Evolutionary conservation across 1,284 basidiomycete species (phyloP).

Genomic region (Stygiomarasmius scandens): DNA sequence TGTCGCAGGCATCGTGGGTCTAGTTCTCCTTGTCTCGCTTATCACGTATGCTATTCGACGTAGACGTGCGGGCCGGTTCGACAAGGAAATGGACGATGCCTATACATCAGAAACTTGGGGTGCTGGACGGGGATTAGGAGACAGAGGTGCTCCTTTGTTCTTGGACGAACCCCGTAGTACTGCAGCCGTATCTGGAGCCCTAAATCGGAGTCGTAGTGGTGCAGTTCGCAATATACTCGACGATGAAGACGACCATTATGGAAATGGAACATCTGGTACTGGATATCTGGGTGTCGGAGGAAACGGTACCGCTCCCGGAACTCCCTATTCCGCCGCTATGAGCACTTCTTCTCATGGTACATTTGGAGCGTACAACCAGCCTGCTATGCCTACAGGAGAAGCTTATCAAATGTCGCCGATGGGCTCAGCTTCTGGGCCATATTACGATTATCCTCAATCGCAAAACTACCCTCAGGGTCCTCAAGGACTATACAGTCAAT

Average conservation of each 20-base stretch:
- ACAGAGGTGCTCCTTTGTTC: too few species aligned
- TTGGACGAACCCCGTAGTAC: too few species aligned
- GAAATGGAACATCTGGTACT: too few species aligned
- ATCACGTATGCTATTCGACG: conserved; percentile 58
- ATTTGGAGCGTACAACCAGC: background rate
- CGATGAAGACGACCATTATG: background rate
- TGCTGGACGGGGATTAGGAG: too few species aligned
- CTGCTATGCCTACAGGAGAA: background rate
- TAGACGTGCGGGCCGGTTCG: conserved; percentile 63
- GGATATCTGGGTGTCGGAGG: too few species aligned
- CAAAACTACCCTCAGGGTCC: background rate
- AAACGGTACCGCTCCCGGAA: background rate
- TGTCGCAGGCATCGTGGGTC: conserved; percentile 64
- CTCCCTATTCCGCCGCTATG: background rate
- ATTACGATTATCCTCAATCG: background rate
- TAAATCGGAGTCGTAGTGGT: background rate
- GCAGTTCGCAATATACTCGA: background rate
- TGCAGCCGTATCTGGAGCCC: too few species aligned
- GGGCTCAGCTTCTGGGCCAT: background rate
- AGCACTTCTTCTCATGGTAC: background rate
- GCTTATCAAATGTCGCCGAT: background rate
- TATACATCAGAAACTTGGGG: too few species aligned
- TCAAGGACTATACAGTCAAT: background rate
- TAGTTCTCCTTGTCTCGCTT: conserved; percentile 55
- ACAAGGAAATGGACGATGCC: conserved; percentile 69